A percentile compares a stretch with the other conserved stretches of the same genome.
These are phyloP conservation scores for Ceratobasidium sp. DNA, from an alignment of 1,284 basidiomycete genomes.

Conservation along the genomic window DNA sequence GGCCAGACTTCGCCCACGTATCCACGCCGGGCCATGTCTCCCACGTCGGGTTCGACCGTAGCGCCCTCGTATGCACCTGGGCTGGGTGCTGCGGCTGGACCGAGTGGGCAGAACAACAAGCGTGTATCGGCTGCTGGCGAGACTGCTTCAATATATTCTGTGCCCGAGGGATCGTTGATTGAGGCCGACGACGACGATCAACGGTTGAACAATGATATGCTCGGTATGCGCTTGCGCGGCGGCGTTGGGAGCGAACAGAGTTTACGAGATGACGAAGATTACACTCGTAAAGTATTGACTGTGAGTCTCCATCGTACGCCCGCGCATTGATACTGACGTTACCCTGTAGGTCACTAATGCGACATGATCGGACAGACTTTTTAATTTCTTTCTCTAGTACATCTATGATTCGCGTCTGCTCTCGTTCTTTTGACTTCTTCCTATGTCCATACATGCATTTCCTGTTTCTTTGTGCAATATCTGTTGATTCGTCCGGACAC, in stretches of 20 bases:
- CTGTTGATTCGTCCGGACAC: slow-evolving; percentile 34
- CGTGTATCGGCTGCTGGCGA: slow-evolving; percentile 5
- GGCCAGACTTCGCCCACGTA: slow-evolving; percentile 34
- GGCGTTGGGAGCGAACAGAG: slow-evolving; percentile 35
- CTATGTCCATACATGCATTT: slow-evolving; percentile 14
- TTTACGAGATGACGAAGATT: slow-evolving; percentile 39
- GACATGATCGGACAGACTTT: slow-evolving; percentile 24
- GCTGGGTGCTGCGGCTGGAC: slow-evolving; percentile 15
- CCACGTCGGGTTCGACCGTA: slow-evolving; percentile 6
- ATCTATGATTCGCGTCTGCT: background rate
- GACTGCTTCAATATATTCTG: slow-evolving; percentile 27
- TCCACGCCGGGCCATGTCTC: slow-evolving; percentile 11
- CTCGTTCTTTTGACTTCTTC: slow-evolving; percentile 5
- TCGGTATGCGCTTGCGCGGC: slow-evolving; percentile 34
- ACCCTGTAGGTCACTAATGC: slow-evolving; percentile 33
- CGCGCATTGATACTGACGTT: background rate
- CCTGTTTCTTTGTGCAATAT: slow-evolving; percentile 2
- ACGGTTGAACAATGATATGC: slow-evolving; percentile 10
- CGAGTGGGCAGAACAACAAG: slow-evolving; percentile 6
- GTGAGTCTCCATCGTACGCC: slow-evolving; percentile 6
- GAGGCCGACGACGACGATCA: slow-evolving; percentile 14
- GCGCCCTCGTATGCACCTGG: slow-evolving; percentile 15
- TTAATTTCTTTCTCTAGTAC: slow-evolving; percentile 10
- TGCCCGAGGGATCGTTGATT: slow-evolving; percentile 14
- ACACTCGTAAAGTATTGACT: slow-evolving; percentile 37